Percentiles rank a stretch among this genome's conserved stretches.
Evolutionary conservation across 2,329 filamentous ascomycete species (phyloP).

Genomic region (Monilinia fructicola): DNA sequence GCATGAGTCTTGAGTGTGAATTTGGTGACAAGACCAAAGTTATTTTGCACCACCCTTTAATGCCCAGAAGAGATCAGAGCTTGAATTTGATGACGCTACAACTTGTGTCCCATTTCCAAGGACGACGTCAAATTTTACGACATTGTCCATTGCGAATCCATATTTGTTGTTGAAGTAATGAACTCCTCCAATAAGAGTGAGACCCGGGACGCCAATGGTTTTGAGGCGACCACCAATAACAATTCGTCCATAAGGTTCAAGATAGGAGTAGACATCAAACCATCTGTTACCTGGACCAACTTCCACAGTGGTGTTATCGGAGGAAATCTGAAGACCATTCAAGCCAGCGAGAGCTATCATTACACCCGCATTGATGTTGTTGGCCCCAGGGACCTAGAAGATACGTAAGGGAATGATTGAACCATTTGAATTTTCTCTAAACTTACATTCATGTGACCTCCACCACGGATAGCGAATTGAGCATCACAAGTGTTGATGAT

Average conservation of each 20-base stretch:
- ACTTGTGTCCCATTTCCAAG: slow-evolving; percentile 51
- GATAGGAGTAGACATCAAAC: slow-evolving; percentile 34
- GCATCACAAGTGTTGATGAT: slow-evolving; percentile 28
- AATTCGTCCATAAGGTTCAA: slow-evolving; percentile 24
- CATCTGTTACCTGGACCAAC: slow-evolving; percentile 45
- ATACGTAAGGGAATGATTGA: background rate
- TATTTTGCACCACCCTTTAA: slow-evolving; percentile 50
- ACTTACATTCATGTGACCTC: slow-evolving; percentile 31
- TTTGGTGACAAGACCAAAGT: slow-evolving; percentile 50
- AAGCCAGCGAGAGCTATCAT: slow-evolving; percentile 49
- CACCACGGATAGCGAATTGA: slow-evolving; percentile 35
- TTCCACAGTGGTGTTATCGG: slow-evolving; percentile 36
- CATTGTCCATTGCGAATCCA: slow-evolving; percentile 30
- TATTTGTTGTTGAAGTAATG: slow-evolving; percentile 30
- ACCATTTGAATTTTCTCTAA: background rate
- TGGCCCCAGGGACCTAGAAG: slow-evolving; percentile 45
- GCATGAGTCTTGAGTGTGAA: slow-evolving; percentile 44
- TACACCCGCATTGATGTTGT: slow-evolving; percentile 51
- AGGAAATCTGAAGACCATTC: slow-evolving; percentile 34
- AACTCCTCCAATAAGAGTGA: slow-evolving; percentile 33
- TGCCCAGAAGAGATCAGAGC: slow-evolving; percentile 53
- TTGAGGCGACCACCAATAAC: slow-evolving; percentile 28
- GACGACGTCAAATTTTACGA: slow-evolving; percentile 36
- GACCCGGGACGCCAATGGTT: slow-evolving; percentile 31
- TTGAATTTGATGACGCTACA: slow-evolving; percentile 42